Conservation (phyloP, 306 rosid genomes). For the Corylus heterophylla region DNA sequence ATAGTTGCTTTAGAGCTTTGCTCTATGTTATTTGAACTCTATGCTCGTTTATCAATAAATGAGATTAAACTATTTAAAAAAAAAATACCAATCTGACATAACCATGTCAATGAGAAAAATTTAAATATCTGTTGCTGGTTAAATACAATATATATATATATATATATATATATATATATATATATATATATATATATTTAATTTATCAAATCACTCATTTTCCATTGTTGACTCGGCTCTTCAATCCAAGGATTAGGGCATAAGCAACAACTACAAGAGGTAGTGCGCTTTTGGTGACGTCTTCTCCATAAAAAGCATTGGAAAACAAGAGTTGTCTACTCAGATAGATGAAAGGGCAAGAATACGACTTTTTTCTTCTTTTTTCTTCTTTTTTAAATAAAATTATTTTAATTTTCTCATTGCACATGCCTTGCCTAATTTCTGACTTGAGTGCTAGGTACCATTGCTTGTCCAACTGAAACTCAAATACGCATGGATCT, state of each 20-base stretch:
- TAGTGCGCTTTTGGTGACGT: background rate
- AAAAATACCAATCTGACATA: no score
- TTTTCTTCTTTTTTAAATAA: background rate
- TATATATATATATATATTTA: no score
- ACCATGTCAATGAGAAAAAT: no score
- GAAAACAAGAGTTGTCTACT: background rate
- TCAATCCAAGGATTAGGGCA: background rate
- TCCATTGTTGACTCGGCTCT: background rate
- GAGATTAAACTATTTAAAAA: no score
- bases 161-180: no score
- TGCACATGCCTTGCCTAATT: background rate
- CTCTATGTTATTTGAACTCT: no score
- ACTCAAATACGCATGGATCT: background rate
- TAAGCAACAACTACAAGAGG: background rate
- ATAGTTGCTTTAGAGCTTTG: no score
- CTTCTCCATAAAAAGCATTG: background rate
- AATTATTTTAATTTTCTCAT: background rate
- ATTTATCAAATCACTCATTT: no score
- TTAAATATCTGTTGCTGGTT: no score
- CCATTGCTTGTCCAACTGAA: background rate
- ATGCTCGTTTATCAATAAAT: no score
- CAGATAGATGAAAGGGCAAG: background rate
- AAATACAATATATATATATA: no score
- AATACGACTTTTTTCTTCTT: background rate
- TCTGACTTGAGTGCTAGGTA: background rate